Conservation (phyloP, 108 stramenopile species). For the Fistulifera pelliculosa region DNA sequence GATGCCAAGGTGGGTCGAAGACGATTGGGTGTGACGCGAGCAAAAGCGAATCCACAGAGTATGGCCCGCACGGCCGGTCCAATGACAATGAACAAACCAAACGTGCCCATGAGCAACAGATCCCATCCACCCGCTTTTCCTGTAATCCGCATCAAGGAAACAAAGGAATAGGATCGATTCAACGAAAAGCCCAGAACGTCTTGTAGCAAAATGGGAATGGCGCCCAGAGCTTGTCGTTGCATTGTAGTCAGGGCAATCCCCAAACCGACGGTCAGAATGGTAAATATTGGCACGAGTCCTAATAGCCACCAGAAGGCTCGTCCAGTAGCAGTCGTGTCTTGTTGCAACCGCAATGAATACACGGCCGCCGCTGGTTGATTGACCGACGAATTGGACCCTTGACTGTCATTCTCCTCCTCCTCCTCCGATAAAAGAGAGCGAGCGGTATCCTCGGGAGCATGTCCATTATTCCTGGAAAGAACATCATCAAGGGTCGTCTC, state of each 20-base stretch:
- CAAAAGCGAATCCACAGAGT: conserved; percentile 18
- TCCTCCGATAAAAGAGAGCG: too few relatives aligned
- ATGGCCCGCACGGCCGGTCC: conserved; percentile 32
- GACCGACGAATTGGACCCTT: too few relatives aligned
- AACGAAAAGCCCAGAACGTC: conserved; percentile 69
- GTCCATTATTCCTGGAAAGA: too few relatives aligned
- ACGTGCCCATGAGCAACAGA: conserved; percentile 70
- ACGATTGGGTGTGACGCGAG: not conserved
- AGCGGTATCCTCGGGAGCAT: too few relatives aligned
- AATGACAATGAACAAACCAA: conserved; percentile 51
- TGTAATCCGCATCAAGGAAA: conserved; percentile 57
- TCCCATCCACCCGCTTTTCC: conserved; percentile 81
- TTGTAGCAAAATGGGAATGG: conserved; percentile 56
- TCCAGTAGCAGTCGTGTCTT: too few relatives aligned
- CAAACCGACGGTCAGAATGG: conserved; percentile 26
- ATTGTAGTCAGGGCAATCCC: conserved; percentile 59
- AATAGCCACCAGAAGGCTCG: too few relatives aligned
- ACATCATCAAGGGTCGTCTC: too few relatives aligned
- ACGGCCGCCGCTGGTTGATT: too few relatives aligned
- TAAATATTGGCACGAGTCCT: conserved; percentile 14
- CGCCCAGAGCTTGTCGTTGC: conserved; percentile 69
- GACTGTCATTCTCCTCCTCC: too few relatives aligned
- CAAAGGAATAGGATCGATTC: conserved; percentile 55
- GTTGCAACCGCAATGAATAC: too few relatives aligned
- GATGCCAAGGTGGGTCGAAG: conserved; percentile 13